These are phyloP conservation scores for Brachypodium distachyon DNA, from an alignment of 202 grass and related monocot genomes.

Conservation along the genomic window DNA sequence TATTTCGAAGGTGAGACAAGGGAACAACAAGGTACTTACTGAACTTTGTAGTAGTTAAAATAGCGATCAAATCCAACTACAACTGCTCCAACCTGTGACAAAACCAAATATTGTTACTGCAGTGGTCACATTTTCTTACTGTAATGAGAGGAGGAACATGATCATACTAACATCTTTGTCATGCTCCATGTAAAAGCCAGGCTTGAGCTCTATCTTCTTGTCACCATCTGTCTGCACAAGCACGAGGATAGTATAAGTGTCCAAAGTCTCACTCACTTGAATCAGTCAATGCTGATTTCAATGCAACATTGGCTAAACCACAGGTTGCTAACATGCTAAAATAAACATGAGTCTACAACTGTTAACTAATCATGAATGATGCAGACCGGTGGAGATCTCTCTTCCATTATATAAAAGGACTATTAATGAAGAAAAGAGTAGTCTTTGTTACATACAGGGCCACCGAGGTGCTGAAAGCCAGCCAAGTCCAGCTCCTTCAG, in stretches of 20 bases:
- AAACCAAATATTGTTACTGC: neutral
- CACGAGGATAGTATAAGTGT: neutral
- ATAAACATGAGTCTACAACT: neutral
- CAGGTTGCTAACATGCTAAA: neutral
- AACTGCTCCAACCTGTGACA: conserved; percentile 85
- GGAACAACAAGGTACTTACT: conserved; percentile 48
- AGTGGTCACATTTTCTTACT: neutral
- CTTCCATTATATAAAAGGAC: too few species aligned
- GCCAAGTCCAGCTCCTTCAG: conserved; percentile 85
- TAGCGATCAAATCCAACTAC: conserved; percentile 98
- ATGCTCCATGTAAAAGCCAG: conserved; percentile 91
- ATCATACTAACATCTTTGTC: conserved; percentile 64
- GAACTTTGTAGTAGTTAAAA: conserved; percentile 97
- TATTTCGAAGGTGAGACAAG: neutral
- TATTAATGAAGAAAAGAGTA: neutral
- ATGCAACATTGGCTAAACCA: neutral
- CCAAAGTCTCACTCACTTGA: neutral
- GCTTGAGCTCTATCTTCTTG: conserved; percentile 96
- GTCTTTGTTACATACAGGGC: conserved; percentile 51
- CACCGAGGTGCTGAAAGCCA: conserved; percentile 81
- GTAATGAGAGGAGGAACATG: neutral
- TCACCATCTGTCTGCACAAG: conserved; percentile 58
- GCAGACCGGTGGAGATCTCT: too few species aligned
- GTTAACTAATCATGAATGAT: neutral
- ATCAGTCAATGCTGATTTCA: neutral